phyloP scores from a whole-genome alignment of 1,284 basidiomycete genomes.

The Hymenochaete sp. region DNA sequence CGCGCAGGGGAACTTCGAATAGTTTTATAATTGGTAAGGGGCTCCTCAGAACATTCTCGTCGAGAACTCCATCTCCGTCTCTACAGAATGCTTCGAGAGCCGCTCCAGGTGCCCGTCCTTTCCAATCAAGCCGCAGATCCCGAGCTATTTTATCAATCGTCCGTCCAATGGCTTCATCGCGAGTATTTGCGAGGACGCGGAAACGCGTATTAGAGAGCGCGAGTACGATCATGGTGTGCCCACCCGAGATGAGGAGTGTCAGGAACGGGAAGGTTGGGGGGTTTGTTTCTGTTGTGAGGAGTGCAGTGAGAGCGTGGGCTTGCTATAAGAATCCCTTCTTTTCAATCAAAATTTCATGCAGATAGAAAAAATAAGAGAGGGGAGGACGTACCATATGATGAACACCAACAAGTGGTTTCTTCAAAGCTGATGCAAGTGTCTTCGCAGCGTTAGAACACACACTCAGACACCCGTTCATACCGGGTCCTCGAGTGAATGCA shows the following conservation, averaged over 20 bases:
- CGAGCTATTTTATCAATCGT: conserved; percentile 76
- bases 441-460: conserved; percentile 76
- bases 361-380: not conserved
- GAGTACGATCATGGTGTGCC: conserved; percentile 83
- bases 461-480: conserved; percentile 73
- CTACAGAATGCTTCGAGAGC: conserved; percentile 66
- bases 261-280: conserved; percentile 78
- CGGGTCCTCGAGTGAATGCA: conserved; percentile 87
- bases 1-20: conserved; percentile 36
- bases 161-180: conserved; percentile 72
- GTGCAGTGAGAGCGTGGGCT: conserved; percentile 85
- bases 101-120: conserved; percentile 58
- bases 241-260: conserved; percentile 81
- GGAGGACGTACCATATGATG: conserved; percentile 77
- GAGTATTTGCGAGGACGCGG: conserved; percentile 64
- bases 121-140: conserved; percentile 57
- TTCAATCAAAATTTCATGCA: conserved; percentile 1
- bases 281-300: conserved; percentile 52
- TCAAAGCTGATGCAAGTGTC: conserved; percentile 65
- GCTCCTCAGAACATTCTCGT: conserved; percentile 24
- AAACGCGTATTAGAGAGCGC: conserved; percentile 53
- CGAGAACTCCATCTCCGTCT: conserved; percentile 20
- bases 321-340: conserved; percentile 48
- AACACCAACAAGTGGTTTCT: conserved; percentile 79
- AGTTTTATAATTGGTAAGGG: conserved; percentile 22